Evolutionary conservation across 805 yeast species (phyloP), one percentile per base, ranked within the genome.

Genomic region (Ogataea thermomethanolica): DNA sequence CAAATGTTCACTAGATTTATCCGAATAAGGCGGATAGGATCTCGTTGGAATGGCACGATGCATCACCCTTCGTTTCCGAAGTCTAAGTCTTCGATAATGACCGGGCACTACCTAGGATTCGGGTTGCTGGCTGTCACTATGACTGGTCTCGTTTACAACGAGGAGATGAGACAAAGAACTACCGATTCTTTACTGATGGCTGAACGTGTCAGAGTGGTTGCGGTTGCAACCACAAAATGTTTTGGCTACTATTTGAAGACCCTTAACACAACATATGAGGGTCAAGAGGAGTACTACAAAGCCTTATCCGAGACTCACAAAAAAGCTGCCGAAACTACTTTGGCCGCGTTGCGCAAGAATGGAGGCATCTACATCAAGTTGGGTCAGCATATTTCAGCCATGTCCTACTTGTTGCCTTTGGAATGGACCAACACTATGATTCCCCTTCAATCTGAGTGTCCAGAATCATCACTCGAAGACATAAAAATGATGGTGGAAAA

Each of bases 361-460:
- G 97, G 96, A 12, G 99, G 99, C 1, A 73, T 93, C 7, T 93
- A 82, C 61, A 93, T 93, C 61, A 93, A 93, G 61, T 67, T 93
- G 31, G 99, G 99, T 9, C 99, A 93, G 60, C 99, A 93, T 58
- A 68, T 93, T 9, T 76, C 90, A 29, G 98, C 98, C 0, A 73
- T 93, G 76, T 86, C 96, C 1, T 93, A 93, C 62, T 66, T 93
- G 24, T 67, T 93, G 35, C 99, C 99, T 0, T 69, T 67, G 4
- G 96, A 93, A 63, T 93, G 99, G 99, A 91, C 98, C 1, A 78
- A 79, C 11, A 81, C 98, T 0, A 93, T 93, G 96, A 71, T 82
- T 25, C 95, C 96, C 1, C 66, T 93, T 37, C 98, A 91, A 56
- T 95, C 90, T 53, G 75, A 77, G 56, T 91, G 98, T 59, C 98